Base-by-base conservation (phyloP, 2,329 filamentous ascomycete genomes). In the Sporothrix curviconia region DNA sequence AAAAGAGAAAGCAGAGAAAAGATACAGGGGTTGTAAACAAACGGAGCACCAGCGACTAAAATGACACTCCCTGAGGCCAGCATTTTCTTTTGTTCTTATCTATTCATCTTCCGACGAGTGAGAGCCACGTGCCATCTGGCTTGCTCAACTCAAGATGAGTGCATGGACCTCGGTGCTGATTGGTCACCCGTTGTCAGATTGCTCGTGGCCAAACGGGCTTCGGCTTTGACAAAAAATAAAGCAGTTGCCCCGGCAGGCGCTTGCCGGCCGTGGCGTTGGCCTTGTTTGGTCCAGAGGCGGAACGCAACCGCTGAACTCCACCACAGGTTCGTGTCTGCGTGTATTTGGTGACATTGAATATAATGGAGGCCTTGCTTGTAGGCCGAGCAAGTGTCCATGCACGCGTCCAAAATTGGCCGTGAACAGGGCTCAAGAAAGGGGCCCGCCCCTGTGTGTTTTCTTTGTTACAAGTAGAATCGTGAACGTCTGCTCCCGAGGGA, bases 321-420 rank as follows among this genome's bases (percentile, higher is more conserved):
- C 64, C 64, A 62, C 73, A 76, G 0, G 70, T 74, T n/a, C 5
- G 67, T 65, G 61, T 73, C n/a, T n/a, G n/a, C n/a, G n/a, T 73
- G 37, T 36, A 54, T 44, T 62, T 64, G 39, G 58, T 65, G 40
- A 19, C 39, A 28, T 43, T 36, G n/a, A 53, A 42, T 44, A 12
- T 25, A 19, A 53, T 40, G 62, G 3, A 66, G 63, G 56, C 71
- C 73, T 7, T 62, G 62, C 8, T 67, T 66, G 53, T 70, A 78
- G 4, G 69, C 68, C 8, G 74, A 72, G 65, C 76, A 78, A 9
- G 75, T 74, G 60, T 78, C 75, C 64, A 78, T 76, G 66, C 76
- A 78, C 28, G 70, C 69, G 64, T 71, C 65, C n/a, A 47, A 78
- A 75, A 62, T 71, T 69, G 51, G 69, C 66, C 6, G 72, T 69